A percentile compares a stretch with the other conserved stretches of the same genome.
phyloP scores from a whole-genome alignment of 2,329 filamentous ascomycete genomes.

The Ilyonectria destructans region DNA sequence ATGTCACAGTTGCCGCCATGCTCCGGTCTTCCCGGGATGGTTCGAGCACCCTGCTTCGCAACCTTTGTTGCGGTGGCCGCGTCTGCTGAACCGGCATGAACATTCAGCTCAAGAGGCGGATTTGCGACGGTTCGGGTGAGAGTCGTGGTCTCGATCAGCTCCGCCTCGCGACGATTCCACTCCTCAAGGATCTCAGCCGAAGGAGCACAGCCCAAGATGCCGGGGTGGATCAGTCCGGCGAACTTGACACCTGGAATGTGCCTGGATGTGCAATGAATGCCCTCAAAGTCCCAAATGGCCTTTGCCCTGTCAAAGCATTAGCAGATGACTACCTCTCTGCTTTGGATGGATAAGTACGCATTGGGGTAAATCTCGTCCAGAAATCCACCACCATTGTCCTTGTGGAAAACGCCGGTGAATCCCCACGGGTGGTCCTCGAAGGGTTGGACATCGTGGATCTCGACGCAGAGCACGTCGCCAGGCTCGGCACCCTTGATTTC shows the following conservation, averaged over 20 bases:
- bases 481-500: slow-evolving; percentile 88
- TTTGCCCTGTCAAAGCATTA: slow-evolving; percentile 60
- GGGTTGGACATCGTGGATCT: slow-evolving; percentile 95
- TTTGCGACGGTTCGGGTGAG: slow-evolving; percentile 82
- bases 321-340: too few relatives aligned
- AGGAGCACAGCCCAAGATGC: slow-evolving; percentile 91
- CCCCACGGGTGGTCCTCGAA: slow-evolving; percentile 91
- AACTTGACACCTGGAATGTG: slow-evolving; percentile 93
- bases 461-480: slow-evolving; percentile 87
- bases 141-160: slow-evolving; percentile 80
- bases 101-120: slow-evolving; percentile 80
- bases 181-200: slow-evolving; percentile 82
- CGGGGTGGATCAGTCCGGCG: slow-evolving; percentile 90
- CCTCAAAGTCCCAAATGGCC: slow-evolving; percentile 73
- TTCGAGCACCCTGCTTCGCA: slow-evolving; percentile 84
- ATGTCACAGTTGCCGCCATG: slow-evolving; percentile 95
- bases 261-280: slow-evolving; percentile 82
- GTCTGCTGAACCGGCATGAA: slow-evolving; percentile 79
- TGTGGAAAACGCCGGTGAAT: slow-evolving; percentile 87
- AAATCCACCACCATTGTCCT: slow-evolving; percentile 89
- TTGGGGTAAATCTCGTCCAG: slow-evolving; percentile 90
- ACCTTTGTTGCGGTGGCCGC: slow-evolving; percentile 76
- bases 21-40: slow-evolving; percentile 87
- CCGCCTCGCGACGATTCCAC: slow-evolving; percentile 89
- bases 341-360: slow-evolving; percentile 68